Percentiles rank a stretch among this genome's conserved stretches.
These are phyloP conservation scores for Simmondsia chinensis DNA, from an alignment of 148 eudicot species.

Conservation along the genomic window DNA sequence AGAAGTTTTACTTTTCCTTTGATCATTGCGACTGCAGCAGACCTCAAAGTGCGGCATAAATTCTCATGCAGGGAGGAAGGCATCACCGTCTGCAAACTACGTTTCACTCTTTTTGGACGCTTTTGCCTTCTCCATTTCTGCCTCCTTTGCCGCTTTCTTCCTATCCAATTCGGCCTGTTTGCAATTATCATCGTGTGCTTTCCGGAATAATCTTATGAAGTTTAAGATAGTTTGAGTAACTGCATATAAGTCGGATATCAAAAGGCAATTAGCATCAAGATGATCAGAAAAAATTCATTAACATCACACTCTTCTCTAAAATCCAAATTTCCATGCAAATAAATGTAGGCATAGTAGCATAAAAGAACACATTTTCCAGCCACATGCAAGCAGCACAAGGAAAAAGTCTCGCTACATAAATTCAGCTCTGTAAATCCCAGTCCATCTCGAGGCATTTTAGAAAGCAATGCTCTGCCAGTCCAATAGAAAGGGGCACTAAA, in stretches of 20 bases:
- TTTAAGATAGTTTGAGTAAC: slow-evolving; percentile 72
- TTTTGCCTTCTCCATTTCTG: slow-evolving; percentile 65
- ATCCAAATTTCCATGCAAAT: no score
- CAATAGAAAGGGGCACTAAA: no score
- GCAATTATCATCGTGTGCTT: slow-evolving; percentile 81
- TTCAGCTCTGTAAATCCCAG: no score
- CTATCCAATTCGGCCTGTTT: slow-evolving; percentile 81
- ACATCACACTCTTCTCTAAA: no score
- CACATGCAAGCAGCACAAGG: no score
- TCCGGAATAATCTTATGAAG: slow-evolving; percentile 71
- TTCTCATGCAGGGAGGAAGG: slow-evolving; percentile 1
- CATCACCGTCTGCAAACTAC: slow-evolving; percentile 5
- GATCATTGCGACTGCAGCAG: slow-evolving; percentile 5
- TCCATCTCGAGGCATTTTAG: no score
- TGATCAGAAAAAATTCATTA: no score
- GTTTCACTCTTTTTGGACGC: slow-evolving; percentile 34
- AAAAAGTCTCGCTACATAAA: no score
- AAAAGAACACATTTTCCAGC: no score
- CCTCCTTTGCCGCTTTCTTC: slow-evolving; percentile 81
- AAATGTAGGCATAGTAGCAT: no score
- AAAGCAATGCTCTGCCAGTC: no score
- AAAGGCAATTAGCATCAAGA: neutral
- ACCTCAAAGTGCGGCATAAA: neutral
- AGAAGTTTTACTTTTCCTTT: slow-evolving; percentile 7
- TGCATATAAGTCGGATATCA: slow-evolving; percentile 23